Base-by-base conservation (phyloP, 2,329 filamentous ascomycete species). In the Fusarium sacchari region DNA sequence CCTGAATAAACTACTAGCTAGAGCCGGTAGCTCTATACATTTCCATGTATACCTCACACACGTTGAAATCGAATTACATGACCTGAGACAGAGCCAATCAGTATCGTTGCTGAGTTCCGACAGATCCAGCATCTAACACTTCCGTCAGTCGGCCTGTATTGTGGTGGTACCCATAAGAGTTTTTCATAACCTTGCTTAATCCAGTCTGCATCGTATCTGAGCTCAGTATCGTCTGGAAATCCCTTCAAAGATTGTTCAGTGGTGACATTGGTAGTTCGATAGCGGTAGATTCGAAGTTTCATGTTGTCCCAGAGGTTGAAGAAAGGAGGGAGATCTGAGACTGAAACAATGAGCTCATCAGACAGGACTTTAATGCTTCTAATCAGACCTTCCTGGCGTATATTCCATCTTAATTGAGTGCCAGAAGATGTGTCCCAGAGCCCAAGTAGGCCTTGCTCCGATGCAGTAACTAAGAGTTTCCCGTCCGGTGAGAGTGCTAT, bases 11-110 rank as follows among this genome's bases (percentile, higher is more conserved):
- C 2, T n/a, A 43, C n/a, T 43, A 24, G 15, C n/a, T 43, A 18
- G 40, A 43, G 9, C 10, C 24, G 15, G 40, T 15, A 43, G 15
- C 10, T 43, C 12, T 43, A 43, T 0, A 4, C 24, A 7, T 24
- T 4, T n/a, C 14, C 15, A 7, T 3, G 1, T 24, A 24, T 6
- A n/a, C 7, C n/a, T 43, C 4, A 24, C 10, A 24, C 10, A 12
- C 4, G 0, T 5, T 24, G n/a, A 43, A 43, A 43, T 43, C 0
- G 0, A 6, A 43, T 18, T 0, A 13, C 15, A 18, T 18, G n/a
- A 1, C 42, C 10, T 43, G n/a, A 43, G n/a, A 24, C 42, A 4
- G 42, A 43, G 12, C 42, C 42, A 1, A 43, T 43, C 5, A 24
- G 24, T 1, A 43, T 43, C 10, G 10, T 43, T 5, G 15, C 5